These are phyloP conservation scores for Rhinocladiella mackenziei DNA, from an alignment of 2,329 filamentous ascomycete genomes.

Conservation along the genomic window DNA sequence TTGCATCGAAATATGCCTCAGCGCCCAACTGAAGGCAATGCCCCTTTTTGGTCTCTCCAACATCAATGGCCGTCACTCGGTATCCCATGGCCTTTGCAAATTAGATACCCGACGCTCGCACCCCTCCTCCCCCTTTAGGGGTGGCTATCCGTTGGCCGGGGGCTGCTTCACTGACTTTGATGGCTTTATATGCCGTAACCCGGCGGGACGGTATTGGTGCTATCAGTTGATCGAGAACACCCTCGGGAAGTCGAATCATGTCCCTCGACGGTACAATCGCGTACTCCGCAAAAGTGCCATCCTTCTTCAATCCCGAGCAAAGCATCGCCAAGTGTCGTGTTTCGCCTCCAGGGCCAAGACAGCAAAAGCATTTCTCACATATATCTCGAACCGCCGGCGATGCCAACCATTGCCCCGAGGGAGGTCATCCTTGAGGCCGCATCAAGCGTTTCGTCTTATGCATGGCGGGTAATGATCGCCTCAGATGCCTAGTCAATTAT, in stretches of 20 bases:
- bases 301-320: constrained; percentile 22
- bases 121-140: constrained; percentile 40
- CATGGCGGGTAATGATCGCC: too few relatives aligned
- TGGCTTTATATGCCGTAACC: constrained; percentile 44
- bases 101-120: constrained; percentile 35
- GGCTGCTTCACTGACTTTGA: constrained; percentile 26
- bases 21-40: constrained; percentile 36
- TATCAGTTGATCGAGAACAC: constrained; percentile 36
- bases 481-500: too few relatives aligned
- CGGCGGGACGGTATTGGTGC: constrained; percentile 45
- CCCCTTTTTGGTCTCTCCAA: constrained; percentile 33
- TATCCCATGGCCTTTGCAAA: constrained; percentile 45
- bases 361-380: constrained; percentile 37
- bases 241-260: constrained; percentile 35
- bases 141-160: constrained; percentile 30
- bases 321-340: constrained; percentile 14
- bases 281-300: constrained; percentile 43
- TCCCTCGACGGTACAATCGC: constrained; percentile 39
- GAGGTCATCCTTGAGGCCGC: too few relatives aligned
- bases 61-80: constrained; percentile 41
- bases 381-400: constrained; percentile 41
- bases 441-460: too few relatives aligned
- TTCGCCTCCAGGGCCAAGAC: constrained; percentile 28
- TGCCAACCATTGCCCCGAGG: constrained; percentile 34
- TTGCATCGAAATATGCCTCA: constrained; percentile 38